Percentiles rank a stretch among this genome's conserved stretches.
Conservation (phyloP, 2,329 filamentous ascomycete genomes). For the Microcera coccophila region DNA sequence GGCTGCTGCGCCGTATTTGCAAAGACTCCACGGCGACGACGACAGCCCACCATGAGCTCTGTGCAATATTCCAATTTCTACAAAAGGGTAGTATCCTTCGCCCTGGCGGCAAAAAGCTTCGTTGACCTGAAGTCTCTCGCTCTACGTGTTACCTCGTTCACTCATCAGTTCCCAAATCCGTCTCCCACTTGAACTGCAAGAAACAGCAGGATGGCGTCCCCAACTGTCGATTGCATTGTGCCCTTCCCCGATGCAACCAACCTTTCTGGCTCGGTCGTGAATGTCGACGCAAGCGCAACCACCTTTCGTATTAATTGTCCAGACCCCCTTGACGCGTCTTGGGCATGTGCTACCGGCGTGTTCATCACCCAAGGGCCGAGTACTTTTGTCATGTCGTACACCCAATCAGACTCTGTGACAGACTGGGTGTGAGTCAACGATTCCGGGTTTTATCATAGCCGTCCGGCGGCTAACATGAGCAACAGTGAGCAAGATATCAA, state of each 20-base stretch:
- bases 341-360: conserved; percentile 6
- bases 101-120: no score
- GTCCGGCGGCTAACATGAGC: neutral
- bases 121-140: no score
- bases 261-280: conserved; percentile 30
- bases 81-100: no score
- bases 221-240: conserved; percentile 28
- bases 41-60: no score
- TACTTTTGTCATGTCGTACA: conserved; percentile 22
- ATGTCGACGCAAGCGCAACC: conserved; percentile 25
- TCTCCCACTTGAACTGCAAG: no score
- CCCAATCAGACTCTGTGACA: conserved; percentile 4
- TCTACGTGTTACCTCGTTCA: no score
- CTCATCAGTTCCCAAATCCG: no score
- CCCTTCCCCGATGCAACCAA: conserved; percentile 19
- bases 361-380: conserved; percentile 28
- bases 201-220: no score
- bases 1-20: no score
- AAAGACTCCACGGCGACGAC: no score
- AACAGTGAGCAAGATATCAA: conserved; percentile 15
- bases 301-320: conserved; percentile 30
- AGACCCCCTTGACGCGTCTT: conserved; percentile 5
- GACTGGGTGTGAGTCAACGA: conserved; percentile 6
- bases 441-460: conserved; percentile 2
- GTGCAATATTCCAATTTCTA: no score